These are phyloP conservation scores for Beauveria rudraprayagi DNA, from an alignment of 2,329 filamentous ascomycete species.

Conservation along the genomic window DNA sequence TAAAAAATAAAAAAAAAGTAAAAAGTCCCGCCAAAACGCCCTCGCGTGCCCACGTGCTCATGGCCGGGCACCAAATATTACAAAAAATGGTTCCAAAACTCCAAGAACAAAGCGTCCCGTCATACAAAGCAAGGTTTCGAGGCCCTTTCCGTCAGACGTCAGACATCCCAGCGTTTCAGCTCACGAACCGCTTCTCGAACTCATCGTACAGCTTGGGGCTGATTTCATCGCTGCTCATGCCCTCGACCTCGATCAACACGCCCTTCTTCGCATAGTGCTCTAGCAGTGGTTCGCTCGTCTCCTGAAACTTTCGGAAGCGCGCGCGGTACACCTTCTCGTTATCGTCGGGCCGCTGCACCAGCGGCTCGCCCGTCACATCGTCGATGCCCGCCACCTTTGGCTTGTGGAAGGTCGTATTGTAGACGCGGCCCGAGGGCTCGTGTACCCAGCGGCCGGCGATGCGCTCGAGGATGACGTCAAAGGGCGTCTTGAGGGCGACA, in stretches of 20 bases:
- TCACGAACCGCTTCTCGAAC: conserved; percentile 66
- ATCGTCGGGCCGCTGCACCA: conserved; percentile 80
- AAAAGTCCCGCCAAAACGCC: conserved; percentile 6
- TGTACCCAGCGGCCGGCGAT: conserved; percentile 94
- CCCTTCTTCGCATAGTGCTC: conserved; percentile 83
- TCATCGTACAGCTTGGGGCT: conserved; percentile 79
- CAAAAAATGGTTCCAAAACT: not conserved
- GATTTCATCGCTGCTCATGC: conserved; percentile 90
- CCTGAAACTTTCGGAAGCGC: conserved; percentile 74
- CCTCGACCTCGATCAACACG: conserved; percentile 78
- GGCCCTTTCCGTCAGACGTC: not conserved
- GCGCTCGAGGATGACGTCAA: conserved; percentile 77
- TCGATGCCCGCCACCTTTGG: conserved; percentile 75
- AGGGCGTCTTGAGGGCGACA: conserved; percentile 77
- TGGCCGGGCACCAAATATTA: not conserved
- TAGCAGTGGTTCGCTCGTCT: conserved; percentile 75
- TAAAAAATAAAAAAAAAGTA: not conserved
- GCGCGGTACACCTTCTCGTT: conserved; percentile 77
- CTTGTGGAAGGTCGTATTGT: conserved; percentile 89
- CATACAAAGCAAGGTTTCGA: not conserved
- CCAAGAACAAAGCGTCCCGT: not conserved
- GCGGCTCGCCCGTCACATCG: conserved; percentile 80
- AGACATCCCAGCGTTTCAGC: conserved; percentile 6
- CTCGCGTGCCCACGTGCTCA: not conserved
- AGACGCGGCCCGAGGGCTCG: conserved; percentile 80